Conservation (phyloP, 805 yeast genomes). For the Metschnikowia bowlesiae region DNA sequence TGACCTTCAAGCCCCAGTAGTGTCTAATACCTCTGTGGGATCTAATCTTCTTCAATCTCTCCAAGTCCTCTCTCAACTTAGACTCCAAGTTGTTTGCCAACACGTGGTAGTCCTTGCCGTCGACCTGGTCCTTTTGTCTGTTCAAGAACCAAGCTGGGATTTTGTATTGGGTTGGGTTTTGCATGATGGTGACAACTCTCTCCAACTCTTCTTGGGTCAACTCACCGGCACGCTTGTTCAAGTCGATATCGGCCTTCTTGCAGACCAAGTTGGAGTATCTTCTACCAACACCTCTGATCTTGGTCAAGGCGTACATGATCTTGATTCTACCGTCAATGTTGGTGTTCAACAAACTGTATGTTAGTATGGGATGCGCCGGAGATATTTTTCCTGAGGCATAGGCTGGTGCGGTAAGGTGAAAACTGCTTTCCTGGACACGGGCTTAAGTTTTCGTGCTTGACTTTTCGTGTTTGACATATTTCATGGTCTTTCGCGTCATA, state of each 20-base stretch:
- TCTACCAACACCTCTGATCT: slow-evolving; percentile 99
- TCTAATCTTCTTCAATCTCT: slow-evolving; percentile 99
- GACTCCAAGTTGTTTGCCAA: slow-evolving; percentile 99
- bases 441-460: too few relatives aligned
- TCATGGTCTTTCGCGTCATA: too few relatives aligned
- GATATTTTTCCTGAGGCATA: background rate
- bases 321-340: slow-evolving; percentile 99
- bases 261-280: slow-evolving; percentile 99
- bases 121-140: slow-evolving; percentile 96
- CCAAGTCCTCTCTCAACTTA: slow-evolving; percentile 99
- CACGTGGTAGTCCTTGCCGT: slow-evolving; percentile 99
- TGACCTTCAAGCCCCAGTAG: slow-evolving; percentile 99
- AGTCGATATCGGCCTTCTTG: slow-evolving; percentile 99
- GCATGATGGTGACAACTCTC: slow-evolving; percentile 99
- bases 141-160: slow-evolving; percentile 98
- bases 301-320: slow-evolving; percentile 99
- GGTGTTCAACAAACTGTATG: slow-evolving; percentile 92
- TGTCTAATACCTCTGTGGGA: slow-evolving; percentile 99
- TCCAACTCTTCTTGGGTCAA: slow-evolving; percentile 99
- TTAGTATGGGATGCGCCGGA: slow-evolving; percentile 7
- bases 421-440: too few relatives aligned
- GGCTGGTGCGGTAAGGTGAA: too few relatives aligned
- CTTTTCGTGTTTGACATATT: too few relatives aligned
- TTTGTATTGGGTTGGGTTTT: slow-evolving; percentile 99
- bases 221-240: slow-evolving; percentile 99